phyloP scores from a whole-genome alignment of 768 basidiomycete genomes.

The Amanita pallidorosea region DNA sequence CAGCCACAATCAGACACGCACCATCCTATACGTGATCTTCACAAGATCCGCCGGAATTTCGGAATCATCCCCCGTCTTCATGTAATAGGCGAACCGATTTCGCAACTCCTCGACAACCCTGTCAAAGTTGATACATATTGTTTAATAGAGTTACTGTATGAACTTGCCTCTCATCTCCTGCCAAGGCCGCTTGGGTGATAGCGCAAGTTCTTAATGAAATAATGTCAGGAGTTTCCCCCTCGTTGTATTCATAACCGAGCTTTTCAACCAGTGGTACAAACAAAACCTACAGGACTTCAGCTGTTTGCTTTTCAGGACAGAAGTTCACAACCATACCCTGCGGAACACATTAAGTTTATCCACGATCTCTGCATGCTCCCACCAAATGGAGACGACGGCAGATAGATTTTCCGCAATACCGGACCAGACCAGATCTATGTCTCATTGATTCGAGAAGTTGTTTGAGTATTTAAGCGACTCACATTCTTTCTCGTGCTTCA shows the following conservation, averaged over 20 bases:
- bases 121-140: conserved; percentile 1
- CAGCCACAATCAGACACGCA: conserved; percentile 18
- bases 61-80: conserved; percentile 65
- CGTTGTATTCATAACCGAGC: conserved; percentile 68
- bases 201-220: conserved; percentile 68
- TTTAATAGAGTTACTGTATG: background rate
- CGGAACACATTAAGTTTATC: conserved; percentile 50
- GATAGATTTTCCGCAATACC: conserved; percentile 49
- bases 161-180: conserved; percentile 16
- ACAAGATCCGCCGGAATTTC: conserved; percentile 76
- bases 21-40: conserved; percentile 38
- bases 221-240: conserved; percentile 55
- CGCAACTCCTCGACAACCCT: conserved; percentile 71
- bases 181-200: conserved; percentile 37
- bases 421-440: conserved; percentile 71
- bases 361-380: conserved; percentile 57
- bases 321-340: conserved; percentile 27
- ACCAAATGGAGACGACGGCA: conserved; percentile 60
- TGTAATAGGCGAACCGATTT: conserved; percentile 58
- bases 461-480: conserved; percentile 15
- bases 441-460: background rate
- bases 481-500: conserved; percentile 75
- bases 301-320: conserved; percentile 1
- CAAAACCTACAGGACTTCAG: conserved; percentile 29
- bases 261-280: conserved; percentile 69